A percentile compares a stretch with the other conserved stretches of the same genome.
These are phyloP conservation scores for Inonotus hispidus DNA, from an alignment of 1,284 basidiomycete genomes.

Conservation along the genomic window DNA sequence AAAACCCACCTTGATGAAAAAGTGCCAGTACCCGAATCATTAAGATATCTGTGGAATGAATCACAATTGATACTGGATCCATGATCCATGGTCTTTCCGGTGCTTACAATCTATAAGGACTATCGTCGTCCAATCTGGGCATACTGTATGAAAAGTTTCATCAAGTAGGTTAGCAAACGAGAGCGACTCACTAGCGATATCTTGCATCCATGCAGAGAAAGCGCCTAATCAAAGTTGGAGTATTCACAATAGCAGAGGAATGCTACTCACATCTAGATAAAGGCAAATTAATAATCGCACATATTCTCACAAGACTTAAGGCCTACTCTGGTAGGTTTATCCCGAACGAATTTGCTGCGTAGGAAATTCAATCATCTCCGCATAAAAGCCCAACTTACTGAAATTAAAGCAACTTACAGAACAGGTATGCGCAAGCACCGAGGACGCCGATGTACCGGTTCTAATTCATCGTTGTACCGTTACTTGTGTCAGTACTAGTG, in stretches of 20 bases:
- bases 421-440: background rate
- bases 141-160: background rate
- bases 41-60: slow-evolving; percentile 1
- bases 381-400: background rate
- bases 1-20: background rate
- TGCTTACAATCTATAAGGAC: slow-evolving; percentile 6
- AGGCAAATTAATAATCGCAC: background rate
- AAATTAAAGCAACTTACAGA: background rate
- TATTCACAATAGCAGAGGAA: background rate
- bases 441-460: slow-evolving; percentile 2
- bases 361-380: background rate
- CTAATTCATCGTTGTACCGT: background rate
- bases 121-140: background rate
- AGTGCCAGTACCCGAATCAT: slow-evolving; percentile 6
- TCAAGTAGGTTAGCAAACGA: background rate
- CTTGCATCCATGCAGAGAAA: background rate
- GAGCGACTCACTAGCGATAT: background rate
- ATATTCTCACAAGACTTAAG: background rate
- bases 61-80: background rate
- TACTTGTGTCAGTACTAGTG: background rate
- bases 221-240: background rate
- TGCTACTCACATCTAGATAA: background rate
- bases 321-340: background rate
- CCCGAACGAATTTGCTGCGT: background rate
- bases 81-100: background rate